These are phyloP conservation scores for Brassica hybrid DNA, from an alignment of 441 rosid genomes.

Conservation along the genomic window DNA sequence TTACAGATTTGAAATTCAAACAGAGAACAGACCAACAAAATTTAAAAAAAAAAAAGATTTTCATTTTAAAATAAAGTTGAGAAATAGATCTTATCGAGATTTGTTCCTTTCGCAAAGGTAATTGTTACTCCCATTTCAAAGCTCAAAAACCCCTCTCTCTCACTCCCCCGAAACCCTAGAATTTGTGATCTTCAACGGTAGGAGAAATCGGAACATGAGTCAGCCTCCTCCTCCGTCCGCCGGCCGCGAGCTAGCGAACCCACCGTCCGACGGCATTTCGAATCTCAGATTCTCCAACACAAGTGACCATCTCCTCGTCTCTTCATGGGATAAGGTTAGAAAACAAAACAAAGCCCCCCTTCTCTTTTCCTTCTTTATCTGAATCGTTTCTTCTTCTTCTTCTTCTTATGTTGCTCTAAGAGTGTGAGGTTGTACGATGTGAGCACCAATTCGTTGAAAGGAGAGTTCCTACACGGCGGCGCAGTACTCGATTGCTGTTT, in stretches of 20 bases:
- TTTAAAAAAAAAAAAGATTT: background rate
- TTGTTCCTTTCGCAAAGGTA: background rate
- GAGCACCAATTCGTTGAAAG: conserved; percentile 70
- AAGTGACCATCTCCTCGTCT: conserved; percentile 95
- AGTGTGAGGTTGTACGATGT: conserved; percentile 75
- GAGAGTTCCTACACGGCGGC: conserved; percentile 94
- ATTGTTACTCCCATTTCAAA: background rate
- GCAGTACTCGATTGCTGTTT: conserved; percentile 97
- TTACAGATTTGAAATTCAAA: conserved; percentile 20
- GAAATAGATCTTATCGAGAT: conserved; percentile 1
- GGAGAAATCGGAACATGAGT: conserved; percentile 44
- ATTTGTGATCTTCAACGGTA: conserved; percentile 24
- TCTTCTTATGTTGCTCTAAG: background rate
- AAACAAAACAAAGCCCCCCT: background rate
- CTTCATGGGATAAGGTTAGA: conserved; percentile 97
- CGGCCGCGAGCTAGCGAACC: conserved; percentile 83
- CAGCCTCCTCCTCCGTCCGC: conserved; percentile 56
- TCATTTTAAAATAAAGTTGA: background rate
- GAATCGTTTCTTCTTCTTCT: background rate
- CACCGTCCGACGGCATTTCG: conserved; percentile 91
- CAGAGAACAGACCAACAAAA: background rate
- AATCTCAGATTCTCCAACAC: conserved; percentile 95
- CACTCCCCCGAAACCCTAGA: conserved; percentile 41
- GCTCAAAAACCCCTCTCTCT: conserved; percentile 30
- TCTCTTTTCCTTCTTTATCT: conserved; percentile 5